Conservation (phyloP, 768 basidiomycete species). For the Amyloporia xantha region DNA sequence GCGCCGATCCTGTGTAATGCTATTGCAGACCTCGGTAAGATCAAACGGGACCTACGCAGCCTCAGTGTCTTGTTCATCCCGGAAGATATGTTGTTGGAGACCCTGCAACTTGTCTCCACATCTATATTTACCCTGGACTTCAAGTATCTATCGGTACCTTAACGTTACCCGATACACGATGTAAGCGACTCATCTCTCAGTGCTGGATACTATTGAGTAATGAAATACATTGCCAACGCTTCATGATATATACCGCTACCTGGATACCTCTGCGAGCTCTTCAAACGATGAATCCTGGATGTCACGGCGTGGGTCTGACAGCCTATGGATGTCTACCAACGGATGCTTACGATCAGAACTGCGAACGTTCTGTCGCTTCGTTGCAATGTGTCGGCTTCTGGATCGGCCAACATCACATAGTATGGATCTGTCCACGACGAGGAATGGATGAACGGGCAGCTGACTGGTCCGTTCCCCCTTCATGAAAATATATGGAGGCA, state of each 20-base stretch:
- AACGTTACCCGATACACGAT: slow-evolving; percentile 25
- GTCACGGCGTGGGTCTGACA: slow-evolving; percentile 29
- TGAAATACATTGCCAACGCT: slow-evolving; percentile 15
- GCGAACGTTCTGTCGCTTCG: slow-evolving; percentile 29
- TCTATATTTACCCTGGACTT: slow-evolving; percentile 28
- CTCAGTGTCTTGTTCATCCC: slow-evolving; percentile 30
- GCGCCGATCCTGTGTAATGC: slow-evolving; percentile 24
- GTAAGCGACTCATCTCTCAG: slow-evolving; percentile 31
- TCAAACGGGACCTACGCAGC: slow-evolving; percentile 28
- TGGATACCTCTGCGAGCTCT: slow-evolving; percentile 29
- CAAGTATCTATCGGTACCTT: slow-evolving; percentile 34
- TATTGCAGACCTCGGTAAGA: slow-evolving; percentile 26
- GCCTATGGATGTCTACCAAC: slow-evolving; percentile 26
- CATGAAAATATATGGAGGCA: slow-evolving; percentile 16
- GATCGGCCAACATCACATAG: slow-evolving; percentile 17
- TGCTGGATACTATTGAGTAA: too few species aligned
- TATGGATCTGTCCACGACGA: slow-evolving; percentile 20
- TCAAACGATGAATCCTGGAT: slow-evolving; percentile 31
- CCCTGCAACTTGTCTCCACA: slow-evolving; percentile 27
- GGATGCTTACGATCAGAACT: slow-evolving; percentile 33
- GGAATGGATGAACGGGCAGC: slow-evolving; percentile 13
- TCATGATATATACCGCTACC: too few species aligned
- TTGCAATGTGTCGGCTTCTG: slow-evolving; percentile 31
- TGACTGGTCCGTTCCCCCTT: slow-evolving; percentile 5
- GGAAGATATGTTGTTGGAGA: slow-evolving; percentile 25